phyloP scores from a whole-genome alignment of 2,329 filamentous ascomycete species.

The Zasmidium cellare region DNA sequence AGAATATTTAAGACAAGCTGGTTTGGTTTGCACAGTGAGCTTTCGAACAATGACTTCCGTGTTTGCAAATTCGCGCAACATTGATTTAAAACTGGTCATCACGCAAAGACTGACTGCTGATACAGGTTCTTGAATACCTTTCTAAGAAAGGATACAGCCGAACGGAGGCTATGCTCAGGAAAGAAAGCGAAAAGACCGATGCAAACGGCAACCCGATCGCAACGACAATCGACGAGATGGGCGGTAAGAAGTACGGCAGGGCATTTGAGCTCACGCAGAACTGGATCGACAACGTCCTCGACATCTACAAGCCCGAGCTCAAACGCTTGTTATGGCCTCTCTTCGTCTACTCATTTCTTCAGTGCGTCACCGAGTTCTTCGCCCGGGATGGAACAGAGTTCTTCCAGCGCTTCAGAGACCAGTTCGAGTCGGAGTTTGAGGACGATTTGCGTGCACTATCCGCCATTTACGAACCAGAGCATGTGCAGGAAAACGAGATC shows the following conservation, averaged over 20 bases:
- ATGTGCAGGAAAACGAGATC: conserved; percentile 73
- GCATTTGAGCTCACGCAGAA: conserved; percentile 56
- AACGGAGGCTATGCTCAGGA: conserved; percentile 88
- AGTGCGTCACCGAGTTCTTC: conserved; percentile 72
- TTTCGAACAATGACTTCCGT: too few relatives aligned
- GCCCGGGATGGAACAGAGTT: conserved; percentile 72
- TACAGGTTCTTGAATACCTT: conserved; percentile 85
- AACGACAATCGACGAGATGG: conserved; percentile 62
- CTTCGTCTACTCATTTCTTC: conserved; percentile 89
- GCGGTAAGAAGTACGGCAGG: conserved; percentile 74
- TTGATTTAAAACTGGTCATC: too few relatives aligned
- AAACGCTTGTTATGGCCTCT: conserved; percentile 86
- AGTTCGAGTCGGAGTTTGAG: conserved; percentile 74
- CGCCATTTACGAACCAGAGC: conserved; percentile 72
- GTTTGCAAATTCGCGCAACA: too few relatives aligned
- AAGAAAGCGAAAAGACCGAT: conserved; percentile 83
- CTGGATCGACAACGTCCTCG: conserved; percentile 90
- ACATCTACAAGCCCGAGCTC: conserved; percentile 94
- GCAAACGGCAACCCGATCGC: conserved; percentile 76
- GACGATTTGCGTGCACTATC: conserved; percentile 79
- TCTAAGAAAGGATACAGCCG: conserved; percentile 91
- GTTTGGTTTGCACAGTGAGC: too few relatives aligned
- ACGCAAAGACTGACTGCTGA: conserved; percentile 22
- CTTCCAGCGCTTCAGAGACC: conserved; percentile 65
- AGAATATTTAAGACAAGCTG: too few relatives aligned